phyloP scores from a whole-genome alignment of 2,329 filamentous ascomycete genomes.

The Penicillium sp. region DNA sequence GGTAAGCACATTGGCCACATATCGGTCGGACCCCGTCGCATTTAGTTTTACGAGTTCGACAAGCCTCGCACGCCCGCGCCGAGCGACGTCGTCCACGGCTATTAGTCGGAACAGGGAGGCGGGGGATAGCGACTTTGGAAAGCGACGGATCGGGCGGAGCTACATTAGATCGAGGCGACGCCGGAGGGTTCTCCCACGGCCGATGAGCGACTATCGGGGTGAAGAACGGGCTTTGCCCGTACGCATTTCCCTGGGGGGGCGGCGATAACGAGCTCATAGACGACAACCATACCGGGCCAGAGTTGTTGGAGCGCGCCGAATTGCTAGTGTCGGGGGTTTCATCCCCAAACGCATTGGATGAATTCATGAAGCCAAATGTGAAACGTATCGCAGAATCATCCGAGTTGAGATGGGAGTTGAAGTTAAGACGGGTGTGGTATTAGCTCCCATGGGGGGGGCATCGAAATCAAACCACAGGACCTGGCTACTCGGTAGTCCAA shows the following conservation, averaged over 20 bases:
- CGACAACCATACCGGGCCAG: background rate
- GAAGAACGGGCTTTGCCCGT: background rate
- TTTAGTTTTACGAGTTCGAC: slow-evolving; percentile 36
- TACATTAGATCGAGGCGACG: background rate
- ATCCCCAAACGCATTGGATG: background rate
- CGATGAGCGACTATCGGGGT: background rate
- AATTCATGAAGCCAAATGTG: background rate
- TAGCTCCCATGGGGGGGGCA: background rate
- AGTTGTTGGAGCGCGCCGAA: background rate
- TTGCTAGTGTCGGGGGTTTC: background rate
- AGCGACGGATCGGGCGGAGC: background rate
- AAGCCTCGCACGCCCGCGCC: slow-evolving; percentile 36
- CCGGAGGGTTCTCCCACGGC: background rate
- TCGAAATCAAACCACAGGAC: background rate
- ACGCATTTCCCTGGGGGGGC: background rate
- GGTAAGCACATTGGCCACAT: slow-evolving; percentile 30
- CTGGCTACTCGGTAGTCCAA: background rate
- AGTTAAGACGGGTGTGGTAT: background rate
- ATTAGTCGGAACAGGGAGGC: slow-evolving; percentile 15
- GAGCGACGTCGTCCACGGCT: slow-evolving; percentile 28
- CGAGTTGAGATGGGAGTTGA: background rate
- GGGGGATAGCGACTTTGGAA: slow-evolving; percentile 33
- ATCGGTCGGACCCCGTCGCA: slow-evolving; percentile 32
- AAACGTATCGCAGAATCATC: background rate
- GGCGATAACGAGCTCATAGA: slow-evolving; percentile 2